Base-by-base conservation (phyloP, 768 basidiomycete species). In the Scleroderma citrinum region DNA sequence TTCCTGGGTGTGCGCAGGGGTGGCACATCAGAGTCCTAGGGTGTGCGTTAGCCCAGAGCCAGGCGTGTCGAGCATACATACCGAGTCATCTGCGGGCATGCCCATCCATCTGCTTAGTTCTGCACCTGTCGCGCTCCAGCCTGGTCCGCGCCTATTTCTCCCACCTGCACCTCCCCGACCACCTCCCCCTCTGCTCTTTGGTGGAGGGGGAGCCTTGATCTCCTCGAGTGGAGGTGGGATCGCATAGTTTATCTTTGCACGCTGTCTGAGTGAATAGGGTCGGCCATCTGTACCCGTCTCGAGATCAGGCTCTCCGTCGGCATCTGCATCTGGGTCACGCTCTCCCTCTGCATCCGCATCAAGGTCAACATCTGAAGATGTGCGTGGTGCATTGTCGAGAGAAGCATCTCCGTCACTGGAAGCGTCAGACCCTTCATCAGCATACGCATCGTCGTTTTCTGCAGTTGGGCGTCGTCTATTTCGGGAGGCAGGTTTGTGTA, bases 201-300 rank as follows among this genome's bases (percentile, higher is more conserved):
- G 67, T 5, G 65, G 66, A 30, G 42, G 42, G 2, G 43, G 43
- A 0, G 67, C 62, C 20, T 55, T 67, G 63, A 86, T 68, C 31
- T 90, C 87, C 44, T 92, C 89, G 14, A 92, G 69, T 1, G 88
- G 85, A 0, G 89, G 88, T 1, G 85, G 87, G 19, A 90, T 85
- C 12, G 83, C 83, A 49, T 92, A 92, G 60, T 91, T 89, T 56
- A 92, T 81, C 45, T 56, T 77, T 39, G 59, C 61, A 44, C 88
- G 72, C 58, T 82, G 78, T 17, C 89, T 72, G 32, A 92, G 70
- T 0, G 80, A 60, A 57, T 92, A 92, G 17, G 62, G 60, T 58
- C 49, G 51, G 24, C 62, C 59, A 23, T 72, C 72, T 20, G 69
- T 65, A 40, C 75, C 75, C 14, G 67, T 44, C 46, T 77, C 76